Evolutionary conservation across 768 basidiomycete genomes (phyloP).

Genomic region (Lepiota brunneoincarnata): DNA sequence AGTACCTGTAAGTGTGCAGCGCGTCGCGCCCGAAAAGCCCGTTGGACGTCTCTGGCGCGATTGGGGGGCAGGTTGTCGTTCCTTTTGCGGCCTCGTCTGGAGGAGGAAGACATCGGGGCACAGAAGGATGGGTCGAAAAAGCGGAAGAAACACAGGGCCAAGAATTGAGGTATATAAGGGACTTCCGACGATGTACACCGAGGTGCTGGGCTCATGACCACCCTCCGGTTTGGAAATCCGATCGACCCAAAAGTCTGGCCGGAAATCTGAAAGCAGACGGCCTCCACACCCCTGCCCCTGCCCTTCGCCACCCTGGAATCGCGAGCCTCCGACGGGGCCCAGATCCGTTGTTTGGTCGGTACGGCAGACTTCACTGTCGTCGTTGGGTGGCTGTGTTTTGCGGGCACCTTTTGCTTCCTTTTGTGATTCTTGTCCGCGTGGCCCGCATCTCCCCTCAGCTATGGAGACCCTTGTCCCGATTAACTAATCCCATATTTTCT

Average conservation of each 20-base stretch:
- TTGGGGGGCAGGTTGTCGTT: slow-evolving; percentile 79
- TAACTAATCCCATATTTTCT: no score
- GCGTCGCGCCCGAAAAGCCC: slow-evolving; percentile 85
- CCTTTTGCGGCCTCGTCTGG: slow-evolving; percentile 83
- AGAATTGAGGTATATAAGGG: slow-evolving; percentile 39
- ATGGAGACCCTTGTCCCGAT: no score
- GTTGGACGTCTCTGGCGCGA: slow-evolving; percentile 83
- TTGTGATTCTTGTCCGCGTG: neutral
- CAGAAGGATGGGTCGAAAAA: slow-evolving; percentile 19
- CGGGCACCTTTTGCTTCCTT: slow-evolving; percentile 5
- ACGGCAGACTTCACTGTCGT: neutral
- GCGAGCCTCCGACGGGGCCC: neutral
- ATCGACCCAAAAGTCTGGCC: slow-evolving; percentile 18
- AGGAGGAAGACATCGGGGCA: slow-evolving; percentile 74
- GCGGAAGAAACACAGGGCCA: slow-evolving; percentile 21
- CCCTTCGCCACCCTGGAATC: slow-evolving; percentile 1
- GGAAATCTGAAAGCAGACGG: slow-evolving; percentile 8
- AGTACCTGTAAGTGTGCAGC: slow-evolving; percentile 82
- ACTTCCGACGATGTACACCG: slow-evolving; percentile 29
- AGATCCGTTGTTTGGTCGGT: no score
- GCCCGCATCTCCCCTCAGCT: no score
- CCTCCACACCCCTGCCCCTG: slow-evolving; percentile 4
- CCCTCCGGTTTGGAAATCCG: slow-evolving; percentile 21
- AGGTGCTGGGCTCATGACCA: slow-evolving; percentile 23
- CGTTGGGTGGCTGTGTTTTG: slow-evolving; percentile 11